These are phyloP conservation scores for Penicillium paradoxum DNA, from an alignment of 495 filamentous ascomycete genomes.

Conservation along the genomic window DNA sequence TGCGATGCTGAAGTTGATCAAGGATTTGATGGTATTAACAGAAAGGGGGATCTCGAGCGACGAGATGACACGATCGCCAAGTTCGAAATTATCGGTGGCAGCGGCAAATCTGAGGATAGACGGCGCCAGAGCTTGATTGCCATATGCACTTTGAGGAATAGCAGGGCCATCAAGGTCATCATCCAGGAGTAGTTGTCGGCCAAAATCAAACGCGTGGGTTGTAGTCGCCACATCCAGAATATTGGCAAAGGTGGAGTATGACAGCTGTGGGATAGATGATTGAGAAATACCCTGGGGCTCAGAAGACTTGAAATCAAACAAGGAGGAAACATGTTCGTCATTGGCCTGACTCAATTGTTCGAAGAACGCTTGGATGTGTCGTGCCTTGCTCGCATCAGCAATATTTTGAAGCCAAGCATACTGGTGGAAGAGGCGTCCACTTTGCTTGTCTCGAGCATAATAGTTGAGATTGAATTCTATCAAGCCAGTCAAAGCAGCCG, in stretches of 20 bases:
- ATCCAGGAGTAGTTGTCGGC: constrained; percentile 51
- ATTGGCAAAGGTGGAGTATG: constrained; percentile 41
- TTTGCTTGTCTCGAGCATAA: constrained; percentile 22
- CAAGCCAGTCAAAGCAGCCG: constrained; percentile 32
- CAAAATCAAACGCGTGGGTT: constrained; percentile 44
- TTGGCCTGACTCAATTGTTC: constrained; percentile 16
- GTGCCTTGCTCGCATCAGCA: constrained; percentile 37
- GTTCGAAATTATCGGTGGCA: constrained; percentile 42
- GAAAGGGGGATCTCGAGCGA: constrained; percentile 36
- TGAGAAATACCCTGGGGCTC: constrained; percentile 17
- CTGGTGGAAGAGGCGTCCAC: constrained; percentile 25
- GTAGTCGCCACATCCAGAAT: constrained; percentile 51
- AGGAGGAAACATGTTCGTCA: constrained; percentile 8
- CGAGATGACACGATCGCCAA: constrained; percentile 42
- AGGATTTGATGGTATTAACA: constrained; percentile 42
- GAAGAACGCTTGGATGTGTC: constrained; percentile 36
- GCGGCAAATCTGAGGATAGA: constrained; percentile 55
- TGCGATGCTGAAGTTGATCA: constrained; percentile 47
- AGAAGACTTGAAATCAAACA: constrained; percentile 16
- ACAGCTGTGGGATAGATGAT: constrained; percentile 43
- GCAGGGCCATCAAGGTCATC: constrained; percentile 54
- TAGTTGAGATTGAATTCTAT: constrained; percentile 34
- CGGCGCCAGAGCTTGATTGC: constrained; percentile 45
- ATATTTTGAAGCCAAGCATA: constrained; percentile 36
- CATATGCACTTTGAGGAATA: constrained; percentile 45